phyloP scores from a whole-genome alignment of 495 filamentous ascomycete genomes.

The Hyaloscypha finlandica region DNA sequence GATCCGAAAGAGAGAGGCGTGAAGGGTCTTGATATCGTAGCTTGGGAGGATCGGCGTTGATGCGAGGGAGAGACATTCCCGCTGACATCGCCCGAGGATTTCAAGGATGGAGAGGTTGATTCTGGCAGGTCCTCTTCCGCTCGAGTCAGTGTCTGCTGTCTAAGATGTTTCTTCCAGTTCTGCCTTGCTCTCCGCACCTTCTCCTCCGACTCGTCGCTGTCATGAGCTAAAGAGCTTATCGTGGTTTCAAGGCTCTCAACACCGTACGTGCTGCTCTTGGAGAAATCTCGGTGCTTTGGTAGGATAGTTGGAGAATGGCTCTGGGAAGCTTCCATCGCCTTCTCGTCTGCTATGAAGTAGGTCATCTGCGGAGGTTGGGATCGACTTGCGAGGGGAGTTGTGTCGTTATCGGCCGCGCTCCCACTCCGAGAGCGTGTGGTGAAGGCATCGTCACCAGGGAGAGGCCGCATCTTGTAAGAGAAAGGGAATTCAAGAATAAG shows the following conservation, averaged over 20 bases:
- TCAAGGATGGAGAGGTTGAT: conserved; percentile 28
- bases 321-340: conserved; percentile 47
- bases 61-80: conserved; percentile 33
- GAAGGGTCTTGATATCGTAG: conserved; percentile 49
- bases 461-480: conserved; percentile 39
- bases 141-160: conserved; percentile 11
- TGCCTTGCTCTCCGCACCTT: conserved; percentile 31
- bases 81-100: conserved; percentile 31
- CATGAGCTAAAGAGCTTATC: conserved; percentile 38
- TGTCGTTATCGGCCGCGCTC: conserved; percentile 32
- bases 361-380: conserved; percentile 51
- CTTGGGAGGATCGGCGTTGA: conserved; percentile 36
- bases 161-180: conserved; percentile 32
- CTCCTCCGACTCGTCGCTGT: conserved; percentile 40
- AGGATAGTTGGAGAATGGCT: conserved; percentile 35
- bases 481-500: not conserved
- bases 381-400: conserved; percentile 34
- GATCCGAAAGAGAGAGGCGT: conserved; percentile 56
- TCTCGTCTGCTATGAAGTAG: conserved; percentile 57
- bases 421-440: conserved; percentile 36
- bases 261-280: conserved; percentile 54
- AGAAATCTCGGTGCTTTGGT: conserved; percentile 31
- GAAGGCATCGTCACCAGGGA: conserved; percentile 41
- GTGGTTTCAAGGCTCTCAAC: conserved; percentile 65
- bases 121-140: conserved; percentile 33